These are phyloP conservation scores for Lepidium aucheri DNA, from an alignment of 345 rosid genomes.

Conservation along the genomic window DNA sequence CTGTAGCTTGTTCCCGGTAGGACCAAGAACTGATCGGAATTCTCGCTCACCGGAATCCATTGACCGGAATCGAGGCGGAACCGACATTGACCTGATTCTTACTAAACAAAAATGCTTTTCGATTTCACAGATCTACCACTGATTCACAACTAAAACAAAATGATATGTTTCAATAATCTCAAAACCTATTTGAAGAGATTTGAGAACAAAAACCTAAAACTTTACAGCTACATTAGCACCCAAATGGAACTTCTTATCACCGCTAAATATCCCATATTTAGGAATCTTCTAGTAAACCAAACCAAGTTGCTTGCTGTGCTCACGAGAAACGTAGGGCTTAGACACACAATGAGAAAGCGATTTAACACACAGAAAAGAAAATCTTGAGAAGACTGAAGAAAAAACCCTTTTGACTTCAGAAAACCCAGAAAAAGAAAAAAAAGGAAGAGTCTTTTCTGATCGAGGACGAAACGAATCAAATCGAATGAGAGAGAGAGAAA, in stretches of 20 bases:
- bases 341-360: slow-evolving; percentile 3
- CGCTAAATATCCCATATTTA: not conserved
- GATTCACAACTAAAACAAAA: not conserved
- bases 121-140: slow-evolving; percentile 21
- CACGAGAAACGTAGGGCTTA: slow-evolving; percentile 3
- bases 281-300: slow-evolving; percentile 12
- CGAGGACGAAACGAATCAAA: slow-evolving; percentile 27
- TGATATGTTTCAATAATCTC: not conserved
- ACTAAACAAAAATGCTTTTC: not conserved
- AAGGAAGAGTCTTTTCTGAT: slow-evolving; percentile 10
- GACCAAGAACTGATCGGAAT: slow-evolving; percentile 44
- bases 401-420: slow-evolving; percentile 23
- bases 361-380: not conserved
- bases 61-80: slow-evolving; percentile 48
- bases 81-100: slow-evolving; percentile 41
- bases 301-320: slow-evolving; percentile 6
- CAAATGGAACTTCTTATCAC: not conserved
- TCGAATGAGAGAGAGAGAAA: slow-evolving; percentile 4
- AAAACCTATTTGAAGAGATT: not conserved
- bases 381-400: not conserved
- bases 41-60: slow-evolving; percentile 39
- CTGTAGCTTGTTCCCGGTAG: slow-evolving; percentile 51
- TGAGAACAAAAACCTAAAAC: not conserved
- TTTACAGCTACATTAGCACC: slow-evolving; percentile 18
- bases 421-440: not conserved